Conservation (phyloP, 1,139 yeast species). For the Arxiozyma slooffiae region DNA sequence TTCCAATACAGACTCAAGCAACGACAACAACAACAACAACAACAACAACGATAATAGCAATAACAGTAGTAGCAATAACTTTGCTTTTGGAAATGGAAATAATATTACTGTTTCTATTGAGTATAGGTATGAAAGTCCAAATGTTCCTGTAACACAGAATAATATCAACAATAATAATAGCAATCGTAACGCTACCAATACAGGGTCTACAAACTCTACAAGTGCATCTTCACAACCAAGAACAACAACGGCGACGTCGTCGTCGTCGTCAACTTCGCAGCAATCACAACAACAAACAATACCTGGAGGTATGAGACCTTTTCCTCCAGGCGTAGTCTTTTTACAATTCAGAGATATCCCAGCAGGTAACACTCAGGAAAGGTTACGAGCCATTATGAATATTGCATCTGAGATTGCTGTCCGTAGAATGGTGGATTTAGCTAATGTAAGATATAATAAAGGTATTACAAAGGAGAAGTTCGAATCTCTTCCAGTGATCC, state of each 20-base stretch:
- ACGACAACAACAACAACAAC: too few relatives aligned
- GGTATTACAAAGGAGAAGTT: conserved; percentile 49
- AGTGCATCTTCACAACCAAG: neutral
- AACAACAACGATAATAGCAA: too few relatives aligned
- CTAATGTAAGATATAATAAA: conserved; percentile 26
- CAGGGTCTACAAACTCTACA: neutral
- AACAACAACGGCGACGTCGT: neutral
- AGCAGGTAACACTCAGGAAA: conserved; percentile 24
- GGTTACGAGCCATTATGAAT: conserved; percentile 44
- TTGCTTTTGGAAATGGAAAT: neutral
- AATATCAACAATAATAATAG: too few relatives aligned
- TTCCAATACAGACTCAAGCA: too few relatives aligned
- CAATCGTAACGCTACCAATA: neutral
- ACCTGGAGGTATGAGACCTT: conserved; percentile 14
- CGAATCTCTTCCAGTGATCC: conserved; percentile 38
- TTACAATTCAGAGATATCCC: conserved; percentile 55
- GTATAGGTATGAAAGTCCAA: conserved; percentile 8
- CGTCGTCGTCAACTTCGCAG: too few relatives aligned
- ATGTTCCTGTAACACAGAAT: neutral
- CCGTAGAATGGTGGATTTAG: conserved; percentile 1
- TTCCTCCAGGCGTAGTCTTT: conserved; percentile 28
- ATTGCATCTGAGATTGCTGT: conserved; percentile 45
- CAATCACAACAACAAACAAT: conserved; percentile 2
- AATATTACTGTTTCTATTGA: conserved; percentile 28
- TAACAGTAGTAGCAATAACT: neutral